Conservation (phyloP, 1,284 basidiomycete genomes). For the Trichosporon asahii region DNA sequence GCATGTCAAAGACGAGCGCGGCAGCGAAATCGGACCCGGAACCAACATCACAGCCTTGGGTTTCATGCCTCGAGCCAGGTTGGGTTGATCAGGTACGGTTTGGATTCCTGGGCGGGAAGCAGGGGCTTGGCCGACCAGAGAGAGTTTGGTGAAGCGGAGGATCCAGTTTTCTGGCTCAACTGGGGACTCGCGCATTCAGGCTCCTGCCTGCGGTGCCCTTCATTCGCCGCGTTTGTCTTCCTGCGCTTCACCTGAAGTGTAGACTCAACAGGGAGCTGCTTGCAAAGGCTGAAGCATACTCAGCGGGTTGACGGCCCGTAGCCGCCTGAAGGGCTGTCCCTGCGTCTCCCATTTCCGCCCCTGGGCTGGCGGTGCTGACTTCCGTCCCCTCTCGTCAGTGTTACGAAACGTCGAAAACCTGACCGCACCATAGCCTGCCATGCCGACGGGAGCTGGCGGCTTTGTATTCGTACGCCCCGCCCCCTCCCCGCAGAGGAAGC, state of each 20-base stretch:
- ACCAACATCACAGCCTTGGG: not conserved
- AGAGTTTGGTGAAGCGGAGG: not conserved
- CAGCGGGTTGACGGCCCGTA: not conserved
- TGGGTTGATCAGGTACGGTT: conserved; percentile 1
- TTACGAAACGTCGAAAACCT: not conserved
- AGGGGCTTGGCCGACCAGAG: not conserved
- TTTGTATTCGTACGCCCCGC: not conserved
- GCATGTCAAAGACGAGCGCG: not conserved
- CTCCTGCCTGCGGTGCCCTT: not conserved
- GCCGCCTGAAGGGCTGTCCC: not conserved
- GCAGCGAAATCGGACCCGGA: not conserved
- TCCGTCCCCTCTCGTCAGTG: not conserved
- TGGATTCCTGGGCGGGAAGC: not conserved
- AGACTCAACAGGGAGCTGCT: not conserved
- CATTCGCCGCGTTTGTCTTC: not conserved
- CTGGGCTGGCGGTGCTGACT: not conserved
- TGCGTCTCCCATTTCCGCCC: not conserved
- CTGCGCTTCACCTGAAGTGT: not conserved
- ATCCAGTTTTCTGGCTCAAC: not conserved
- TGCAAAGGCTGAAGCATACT: not conserved
- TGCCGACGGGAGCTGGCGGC: not conserved
- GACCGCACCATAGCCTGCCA: not conserved
- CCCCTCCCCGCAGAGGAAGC: not conserved
- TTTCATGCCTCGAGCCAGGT: not conserved
- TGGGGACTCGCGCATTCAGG: not conserved